Evolutionary conservation across 768 basidiomycete genomes (phyloP).

Genomic region (Auricularia sp.): DNA sequence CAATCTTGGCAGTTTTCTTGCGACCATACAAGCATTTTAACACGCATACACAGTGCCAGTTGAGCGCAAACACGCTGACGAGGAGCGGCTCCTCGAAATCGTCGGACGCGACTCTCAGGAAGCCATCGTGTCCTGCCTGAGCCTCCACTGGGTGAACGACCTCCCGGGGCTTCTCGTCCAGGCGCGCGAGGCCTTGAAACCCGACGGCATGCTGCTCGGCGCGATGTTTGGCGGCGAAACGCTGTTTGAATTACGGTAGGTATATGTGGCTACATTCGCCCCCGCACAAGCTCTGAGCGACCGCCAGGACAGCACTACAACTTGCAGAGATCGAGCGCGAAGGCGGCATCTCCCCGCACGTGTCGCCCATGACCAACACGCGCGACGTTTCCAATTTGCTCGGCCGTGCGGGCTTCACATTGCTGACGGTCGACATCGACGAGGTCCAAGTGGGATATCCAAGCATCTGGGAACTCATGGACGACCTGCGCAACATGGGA

Average conservation of each 20-base stretch:
- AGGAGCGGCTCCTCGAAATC: slow-evolving; percentile 63
- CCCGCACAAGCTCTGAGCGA: background rate
- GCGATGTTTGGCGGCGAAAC: slow-evolving; percentile 96
- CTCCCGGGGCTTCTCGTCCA: slow-evolving; percentile 84
- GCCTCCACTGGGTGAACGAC: slow-evolving; percentile 96
- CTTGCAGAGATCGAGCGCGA: slow-evolving; percentile 89
- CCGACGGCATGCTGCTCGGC: slow-evolving; percentile 90
- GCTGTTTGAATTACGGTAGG: slow-evolving; percentile 79
- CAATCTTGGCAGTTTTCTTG: slow-evolving; percentile 9
- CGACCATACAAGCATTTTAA: slow-evolving; percentile 3
- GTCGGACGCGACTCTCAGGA: slow-evolving; percentile 74
- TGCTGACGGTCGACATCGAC: slow-evolving; percentile 91
- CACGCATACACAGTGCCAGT: slow-evolving; percentile 48
- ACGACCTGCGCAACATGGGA: slow-evolving; percentile 94
- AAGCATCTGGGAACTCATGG: slow-evolving; percentile 90
- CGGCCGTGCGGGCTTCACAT: slow-evolving; percentile 83
- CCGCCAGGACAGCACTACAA: slow-evolving; percentile 73
- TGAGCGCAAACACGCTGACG: slow-evolving; percentile 70
- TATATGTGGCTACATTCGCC: background rate
- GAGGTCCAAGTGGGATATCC: slow-evolving; percentile 88
- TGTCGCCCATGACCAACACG: slow-evolving; percentile 98
- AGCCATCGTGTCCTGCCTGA: slow-evolving; percentile 83
- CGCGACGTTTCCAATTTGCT: slow-evolving; percentile 89
- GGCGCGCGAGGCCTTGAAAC: slow-evolving; percentile 70
- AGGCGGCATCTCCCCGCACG: slow-evolving; percentile 91